These are phyloP conservation scores for Rauvolfia tetraphylla DNA, from an alignment of 257 asterid species.

Conservation along the genomic window DNA sequence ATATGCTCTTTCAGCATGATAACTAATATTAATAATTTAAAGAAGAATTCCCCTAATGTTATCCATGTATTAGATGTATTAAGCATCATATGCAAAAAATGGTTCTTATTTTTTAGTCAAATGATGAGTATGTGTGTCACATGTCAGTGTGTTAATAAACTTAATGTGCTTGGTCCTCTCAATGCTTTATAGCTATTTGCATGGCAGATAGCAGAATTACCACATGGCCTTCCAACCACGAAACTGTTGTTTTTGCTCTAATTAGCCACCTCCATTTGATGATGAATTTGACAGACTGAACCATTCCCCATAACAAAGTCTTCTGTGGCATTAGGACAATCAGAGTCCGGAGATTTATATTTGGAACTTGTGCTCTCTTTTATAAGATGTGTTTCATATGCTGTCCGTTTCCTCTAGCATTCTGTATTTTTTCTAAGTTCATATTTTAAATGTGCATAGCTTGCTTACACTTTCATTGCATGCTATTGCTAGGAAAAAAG, in stretches of 20 bases:
- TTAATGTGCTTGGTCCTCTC: not conserved
- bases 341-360: too few species aligned
- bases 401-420: not conserved
- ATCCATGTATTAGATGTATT: too few species aligned
- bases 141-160: not conserved
- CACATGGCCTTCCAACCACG: not conserved
- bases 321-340: not conserved
- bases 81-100: not conserved
- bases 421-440: not conserved
- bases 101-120: not conserved
- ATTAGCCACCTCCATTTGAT: not conserved
- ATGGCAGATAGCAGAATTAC: not conserved
- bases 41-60: not conserved
- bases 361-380: too few species aligned
- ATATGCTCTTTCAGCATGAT: not conserved
- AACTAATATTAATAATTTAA: too few species aligned
- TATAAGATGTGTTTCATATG: too few species aligned
- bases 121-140: not conserved
- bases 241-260: not conserved
- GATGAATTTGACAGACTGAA: not conserved
- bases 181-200: not conserved
- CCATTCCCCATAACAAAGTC: not conserved
- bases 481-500: slow-evolving; percentile 40
- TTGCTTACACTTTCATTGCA: not conserved
- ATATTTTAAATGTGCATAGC: not conserved